A percentile compares a stretch with the other conserved stretches of the same genome.
Evolutionary conservation across 2,329 filamentous ascomycete genomes (phyloP).

Genomic region (Talaromyces sp.): DNA sequence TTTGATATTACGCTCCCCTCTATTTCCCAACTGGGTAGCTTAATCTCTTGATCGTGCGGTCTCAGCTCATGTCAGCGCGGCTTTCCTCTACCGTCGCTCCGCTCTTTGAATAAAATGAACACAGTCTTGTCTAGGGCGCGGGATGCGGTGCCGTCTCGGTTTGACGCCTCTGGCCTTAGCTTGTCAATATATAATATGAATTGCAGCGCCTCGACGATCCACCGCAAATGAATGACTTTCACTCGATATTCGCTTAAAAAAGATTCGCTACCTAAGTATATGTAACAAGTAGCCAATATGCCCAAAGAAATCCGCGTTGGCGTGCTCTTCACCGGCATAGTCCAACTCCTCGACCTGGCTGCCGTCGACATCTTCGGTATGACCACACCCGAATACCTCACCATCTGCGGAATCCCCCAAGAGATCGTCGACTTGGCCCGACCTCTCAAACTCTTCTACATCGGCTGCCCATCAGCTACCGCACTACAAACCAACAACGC

Average conservation of each 20-base stretch:
- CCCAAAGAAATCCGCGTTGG: slow-evolving; percentile 24
- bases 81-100: background rate
- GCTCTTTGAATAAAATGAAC: background rate
- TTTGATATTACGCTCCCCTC: background rate
- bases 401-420: slow-evolving; percentile 30
- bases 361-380: slow-evolving; percentile 40
- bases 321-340: slow-evolving; percentile 33
- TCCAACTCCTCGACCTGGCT: slow-evolving; percentile 41
- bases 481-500: background rate
- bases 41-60: background rate
- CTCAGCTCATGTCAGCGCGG: background rate
- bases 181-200: background rate
- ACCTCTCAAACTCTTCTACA: slow-evolving; percentile 34
- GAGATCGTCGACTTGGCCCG: slow-evolving; percentile 27
- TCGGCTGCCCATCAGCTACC: slow-evolving; percentile 20
- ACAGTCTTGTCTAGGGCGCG: background rate
- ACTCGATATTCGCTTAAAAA: no score
- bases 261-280: no score
- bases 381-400: slow-evolving; percentile 27
- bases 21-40: background rate
- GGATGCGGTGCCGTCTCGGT: background rate
- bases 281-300: background rate
- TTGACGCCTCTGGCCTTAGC: background rate
- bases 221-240: no score
- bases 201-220: no score